Percentiles rank a stretch among this genome's conserved stretches.
Conservation (phyloP, 345 rosid species). For the Mercurialis annua region DNA sequence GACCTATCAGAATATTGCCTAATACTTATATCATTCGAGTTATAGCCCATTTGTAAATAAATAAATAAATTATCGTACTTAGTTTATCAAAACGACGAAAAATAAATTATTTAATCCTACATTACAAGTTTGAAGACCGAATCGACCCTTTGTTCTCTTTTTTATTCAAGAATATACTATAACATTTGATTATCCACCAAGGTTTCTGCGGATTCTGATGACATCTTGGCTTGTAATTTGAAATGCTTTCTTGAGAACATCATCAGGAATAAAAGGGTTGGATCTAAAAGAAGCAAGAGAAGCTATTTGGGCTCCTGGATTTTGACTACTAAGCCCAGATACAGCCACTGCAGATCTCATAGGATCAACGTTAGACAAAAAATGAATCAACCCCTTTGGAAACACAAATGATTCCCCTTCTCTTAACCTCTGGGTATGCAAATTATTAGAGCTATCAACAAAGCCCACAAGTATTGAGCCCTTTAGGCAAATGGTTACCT, state of each 20-base stretch:
- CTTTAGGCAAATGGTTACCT: slow-evolving; percentile 55
- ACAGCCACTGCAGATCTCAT: slow-evolving; percentile 45
- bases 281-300: slow-evolving; percentile 47
- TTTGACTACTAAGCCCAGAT: slow-evolving; percentile 67
- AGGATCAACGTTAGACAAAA: slow-evolving; percentile 45
- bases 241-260: slow-evolving; percentile 44
- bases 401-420: slow-evolving; percentile 69
- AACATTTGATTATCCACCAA: slow-evolving; percentile 42
- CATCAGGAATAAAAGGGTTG: slow-evolving; percentile 33
- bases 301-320: slow-evolving; percentile 61
- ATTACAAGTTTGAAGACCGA: too few species aligned
- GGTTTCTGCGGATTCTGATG: slow-evolving; percentile 38
- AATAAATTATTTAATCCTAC: too few species aligned
- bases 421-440: slow-evolving; percentile 49
- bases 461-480: slow-evolving; percentile 62
- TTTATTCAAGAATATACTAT: too few species aligned
- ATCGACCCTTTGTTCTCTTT: too few species aligned
- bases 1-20: too few species aligned
- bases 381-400: slow-evolving; percentile 65
- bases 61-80: too few species aligned
- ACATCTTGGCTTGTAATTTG: slow-evolving; percentile 43
- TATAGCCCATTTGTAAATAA: too few species aligned
- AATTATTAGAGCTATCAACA: slow-evolving; percentile 47
- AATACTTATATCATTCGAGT: too few species aligned
- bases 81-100: too few species aligned